Conservation (phyloP, 1,139 yeast species). For the Kluyveromyces sp. region DNA sequence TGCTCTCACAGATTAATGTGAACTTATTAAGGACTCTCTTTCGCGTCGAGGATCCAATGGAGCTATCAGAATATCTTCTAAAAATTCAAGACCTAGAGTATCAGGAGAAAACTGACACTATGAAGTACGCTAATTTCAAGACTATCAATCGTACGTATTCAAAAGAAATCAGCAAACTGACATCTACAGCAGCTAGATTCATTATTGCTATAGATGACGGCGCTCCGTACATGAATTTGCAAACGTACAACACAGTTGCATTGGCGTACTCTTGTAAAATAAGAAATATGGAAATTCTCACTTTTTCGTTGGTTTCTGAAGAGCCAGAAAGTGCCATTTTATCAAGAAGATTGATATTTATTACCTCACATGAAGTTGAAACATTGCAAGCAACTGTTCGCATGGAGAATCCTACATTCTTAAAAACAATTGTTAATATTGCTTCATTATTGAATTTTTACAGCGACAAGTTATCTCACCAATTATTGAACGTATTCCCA, state of each 20-base stretch:
- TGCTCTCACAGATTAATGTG: slow-evolving; percentile 21
- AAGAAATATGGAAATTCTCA: slow-evolving; percentile 36
- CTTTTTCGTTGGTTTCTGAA: slow-evolving; percentile 32
- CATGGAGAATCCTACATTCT: slow-evolving; percentile 28
- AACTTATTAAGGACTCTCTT: slow-evolving; percentile 13
- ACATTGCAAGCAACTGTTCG: slow-evolving; percentile 17
- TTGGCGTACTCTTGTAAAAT: slow-evolving; percentile 38
- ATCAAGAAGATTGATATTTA: slow-evolving; percentile 12
- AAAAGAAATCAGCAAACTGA: slow-evolving; percentile 9
- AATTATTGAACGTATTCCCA: slow-evolving; percentile 27
- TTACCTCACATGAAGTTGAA: slow-evolving; percentile 16
- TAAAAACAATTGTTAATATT: slow-evolving; percentile 31
- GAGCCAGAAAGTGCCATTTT: slow-evolving; percentile 6
- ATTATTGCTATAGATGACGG: slow-evolving; percentile 37
- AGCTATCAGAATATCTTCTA: slow-evolving; percentile 15
- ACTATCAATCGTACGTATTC: slow-evolving; percentile 12
- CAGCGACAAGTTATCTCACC: slow-evolving; percentile 26
- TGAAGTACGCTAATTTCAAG: not conserved
- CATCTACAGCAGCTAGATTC: slow-evolving; percentile 23
- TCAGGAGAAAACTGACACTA: slow-evolving; percentile 10
- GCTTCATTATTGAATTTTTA: slow-evolving; percentile 27
- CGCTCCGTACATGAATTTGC: slow-evolving; percentile 33
- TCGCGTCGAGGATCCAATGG: slow-evolving; percentile 6
- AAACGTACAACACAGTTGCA: slow-evolving; percentile 36
- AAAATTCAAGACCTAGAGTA: slow-evolving; percentile 15